Conservation (phyloP, 352 stramenopile genomes). For the Heterotrichella gracilis region DNA sequence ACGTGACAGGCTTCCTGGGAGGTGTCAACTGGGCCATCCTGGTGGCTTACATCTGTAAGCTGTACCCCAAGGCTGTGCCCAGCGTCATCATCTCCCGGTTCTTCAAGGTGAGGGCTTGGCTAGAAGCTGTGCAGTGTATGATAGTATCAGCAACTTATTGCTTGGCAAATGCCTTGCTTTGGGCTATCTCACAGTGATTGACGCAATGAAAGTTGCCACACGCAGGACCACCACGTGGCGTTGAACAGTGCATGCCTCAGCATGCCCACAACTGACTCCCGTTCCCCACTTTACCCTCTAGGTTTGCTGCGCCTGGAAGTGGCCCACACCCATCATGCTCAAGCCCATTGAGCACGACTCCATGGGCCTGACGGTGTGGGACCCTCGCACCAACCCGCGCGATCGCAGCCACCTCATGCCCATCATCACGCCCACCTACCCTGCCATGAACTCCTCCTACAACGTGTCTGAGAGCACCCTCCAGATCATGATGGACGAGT, state of each 20-base stretch:
- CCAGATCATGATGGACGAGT: slow-evolving; percentile 51
- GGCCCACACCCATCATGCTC: slow-evolving; percentile 58
- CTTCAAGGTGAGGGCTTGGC: too few species aligned
- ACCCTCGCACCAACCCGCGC: slow-evolving; percentile 34
- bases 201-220: too few species aligned
- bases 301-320: slow-evolving; percentile 66
- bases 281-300: too few species aligned
- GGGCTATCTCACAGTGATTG: too few species aligned
- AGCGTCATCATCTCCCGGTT: slow-evolving; percentile 55
- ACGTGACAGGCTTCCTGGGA: slow-evolving; percentile 82
- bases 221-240: too few species aligned
- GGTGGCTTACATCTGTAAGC: slow-evolving; percentile 59
- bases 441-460: slow-evolving; percentile 84
- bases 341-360: slow-evolving; percentile 19
- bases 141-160: too few species aligned
- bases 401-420: slow-evolving; percentile 62
- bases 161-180: too few species aligned
- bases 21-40: slow-evolving; percentile 94
- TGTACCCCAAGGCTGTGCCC: slow-evolving; percentile 30
- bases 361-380: slow-evolving; percentile 38
- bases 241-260: too few species aligned
- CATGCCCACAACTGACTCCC: too few species aligned
- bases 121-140: too few species aligned
- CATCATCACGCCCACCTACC: slow-evolving; percentile 91
- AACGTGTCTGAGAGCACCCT: slow-evolving; percentile 64